These are phyloP conservation scores for Alternaria longipes DNA, from an alignment of 2,329 filamentous ascomycete species.

Conservation along the genomic window DNA sequence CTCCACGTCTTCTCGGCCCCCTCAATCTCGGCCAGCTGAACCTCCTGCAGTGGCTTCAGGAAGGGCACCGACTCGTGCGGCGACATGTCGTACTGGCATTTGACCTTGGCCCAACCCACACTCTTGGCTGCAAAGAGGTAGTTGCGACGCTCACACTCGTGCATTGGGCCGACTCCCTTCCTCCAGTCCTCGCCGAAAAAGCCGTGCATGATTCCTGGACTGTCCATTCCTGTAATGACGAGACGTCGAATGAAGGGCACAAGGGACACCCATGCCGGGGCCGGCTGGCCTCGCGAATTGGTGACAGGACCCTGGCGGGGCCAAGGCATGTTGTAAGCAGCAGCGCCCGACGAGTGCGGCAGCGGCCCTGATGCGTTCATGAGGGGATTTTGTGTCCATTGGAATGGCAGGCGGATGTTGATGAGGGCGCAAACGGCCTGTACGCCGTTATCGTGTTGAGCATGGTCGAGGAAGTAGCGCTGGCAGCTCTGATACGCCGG, in stretches of 20 bases:
- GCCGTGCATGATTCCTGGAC: conserved; percentile 83
- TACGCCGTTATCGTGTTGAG: conserved; percentile 82
- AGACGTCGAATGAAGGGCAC: conserved; percentile 90
- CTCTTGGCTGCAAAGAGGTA: conserved; percentile 96
- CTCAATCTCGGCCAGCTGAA: conserved; percentile 81
- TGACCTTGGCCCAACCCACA: conserved; percentile 87
- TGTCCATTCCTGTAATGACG: conserved; percentile 91
- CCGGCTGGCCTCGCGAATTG: conserved; percentile 48
- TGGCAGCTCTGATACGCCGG: conserved; percentile 90
- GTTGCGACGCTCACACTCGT: conserved; percentile 90
- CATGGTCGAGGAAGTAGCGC: conserved; percentile 89
- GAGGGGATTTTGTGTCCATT: conserved; percentile 67
- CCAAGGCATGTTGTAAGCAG: conserved; percentile 52
- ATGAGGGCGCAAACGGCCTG: conserved; percentile 89
- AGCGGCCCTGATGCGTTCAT: conserved; percentile 46
- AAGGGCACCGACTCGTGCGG: conserved; percentile 87
- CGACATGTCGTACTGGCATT: conserved; percentile 87
- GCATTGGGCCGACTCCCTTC: conserved; percentile 79
- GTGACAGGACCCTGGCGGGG: conserved; percentile 53
- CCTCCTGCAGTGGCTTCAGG: conserved; percentile 79
- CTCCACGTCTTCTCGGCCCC: conserved; percentile 88
- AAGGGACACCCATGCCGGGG: conserved; percentile 68
- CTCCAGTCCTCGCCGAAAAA: conserved; percentile 97
- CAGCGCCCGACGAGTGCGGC: conserved; percentile 43
- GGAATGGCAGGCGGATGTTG: conserved; percentile 91